Conservation (phyloP, 2,329 filamentous ascomycete species). For the Cryphonectria parasitica region DNA sequence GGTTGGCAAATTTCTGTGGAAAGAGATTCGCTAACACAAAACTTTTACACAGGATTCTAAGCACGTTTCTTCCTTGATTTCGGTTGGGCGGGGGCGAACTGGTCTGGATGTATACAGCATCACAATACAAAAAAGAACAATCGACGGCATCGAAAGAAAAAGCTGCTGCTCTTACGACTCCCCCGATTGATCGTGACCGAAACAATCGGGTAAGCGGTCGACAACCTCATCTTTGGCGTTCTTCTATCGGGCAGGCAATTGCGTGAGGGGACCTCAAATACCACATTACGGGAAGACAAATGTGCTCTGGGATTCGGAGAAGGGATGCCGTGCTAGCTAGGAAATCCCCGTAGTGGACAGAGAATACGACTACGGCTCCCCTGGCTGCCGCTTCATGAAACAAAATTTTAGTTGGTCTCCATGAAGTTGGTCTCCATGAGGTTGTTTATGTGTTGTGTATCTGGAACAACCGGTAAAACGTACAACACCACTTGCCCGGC, state of each 20-base stretch:
- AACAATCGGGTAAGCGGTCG: constrained; percentile 28
- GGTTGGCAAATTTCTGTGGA: neutral
- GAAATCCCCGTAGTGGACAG: constrained; percentile 25
- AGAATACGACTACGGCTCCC: constrained; percentile 28
- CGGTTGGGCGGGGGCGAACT: constrained; percentile 42
- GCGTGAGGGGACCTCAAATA: constrained; percentile 26
- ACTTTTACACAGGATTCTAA: constrained; percentile 36
- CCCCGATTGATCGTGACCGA: constrained; percentile 31
- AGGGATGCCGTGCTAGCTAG: constrained; percentile 30
- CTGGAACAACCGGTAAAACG: neutral
- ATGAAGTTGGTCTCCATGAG: no score
- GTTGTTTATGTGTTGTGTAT: neutral
- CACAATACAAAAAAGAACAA: constrained; percentile 25
- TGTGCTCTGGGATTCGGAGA: constrained; percentile 22
- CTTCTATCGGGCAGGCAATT: constrained; percentile 28
- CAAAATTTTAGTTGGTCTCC: neutral
- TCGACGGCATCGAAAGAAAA: constrained; percentile 33
- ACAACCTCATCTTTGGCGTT: constrained; percentile 29
- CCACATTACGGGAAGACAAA: constrained; percentile 15
- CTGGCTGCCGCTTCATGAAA: constrained; percentile 26
- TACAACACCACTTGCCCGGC: neutral
- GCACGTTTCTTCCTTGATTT: constrained; percentile 38
- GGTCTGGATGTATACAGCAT: constrained; percentile 42
- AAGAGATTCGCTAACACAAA: constrained; percentile 25
- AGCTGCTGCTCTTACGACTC: constrained; percentile 29